Conservation (phyloP, 108 stramenopile species). For the Craspedostauros australis region DNA sequence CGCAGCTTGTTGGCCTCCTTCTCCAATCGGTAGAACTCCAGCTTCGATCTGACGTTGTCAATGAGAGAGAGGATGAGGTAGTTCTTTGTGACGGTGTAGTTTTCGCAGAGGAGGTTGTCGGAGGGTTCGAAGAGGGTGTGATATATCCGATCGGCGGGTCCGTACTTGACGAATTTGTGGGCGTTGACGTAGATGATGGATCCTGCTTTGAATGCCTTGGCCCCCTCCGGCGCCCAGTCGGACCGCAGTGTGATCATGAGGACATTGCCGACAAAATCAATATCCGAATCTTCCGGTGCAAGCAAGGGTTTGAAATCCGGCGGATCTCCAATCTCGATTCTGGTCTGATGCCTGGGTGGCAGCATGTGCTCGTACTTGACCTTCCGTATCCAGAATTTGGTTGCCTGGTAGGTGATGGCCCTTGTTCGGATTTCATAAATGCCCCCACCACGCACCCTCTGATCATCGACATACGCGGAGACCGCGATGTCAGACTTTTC, state of each 20-base stretch:
- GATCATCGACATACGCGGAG: constrained; percentile 40
- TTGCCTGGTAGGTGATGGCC: constrained; percentile 56
- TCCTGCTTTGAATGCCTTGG: constrained; percentile 35
- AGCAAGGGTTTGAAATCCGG: constrained; percentile 50
- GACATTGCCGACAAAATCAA: constrained; percentile 46
- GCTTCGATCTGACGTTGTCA: constrained; percentile 56
- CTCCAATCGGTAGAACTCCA: constrained; percentile 52
- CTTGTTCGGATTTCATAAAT: constrained; percentile 56
- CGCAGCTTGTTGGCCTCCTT: constrained; percentile 41
- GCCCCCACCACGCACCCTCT: constrained; percentile 47
- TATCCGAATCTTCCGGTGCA: constrained; percentile 46
- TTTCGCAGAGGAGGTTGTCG: constrained; percentile 29
- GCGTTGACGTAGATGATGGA: constrained; percentile 54
- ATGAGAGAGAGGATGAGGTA: constrained; percentile 51
- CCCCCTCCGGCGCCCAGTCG: constrained; percentile 55
- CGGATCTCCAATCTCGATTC: constrained; percentile 7
- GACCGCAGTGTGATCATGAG: constrained; percentile 52
- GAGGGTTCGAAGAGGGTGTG: constrained; percentile 59
- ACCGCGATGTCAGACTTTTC: constrained; percentile 67
- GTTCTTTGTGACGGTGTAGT: constrained; percentile 49
- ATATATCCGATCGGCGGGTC: constrained; percentile 45
- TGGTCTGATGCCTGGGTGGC: constrained; percentile 22
- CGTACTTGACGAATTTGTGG: constrained; percentile 43
- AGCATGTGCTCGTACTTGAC: constrained; percentile 27
- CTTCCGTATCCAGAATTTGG: constrained; percentile 44